Evolutionary conservation across 2,329 filamentous ascomycete species (phyloP).

Genomic region (Hymenoscyphus salicellus): DNA sequence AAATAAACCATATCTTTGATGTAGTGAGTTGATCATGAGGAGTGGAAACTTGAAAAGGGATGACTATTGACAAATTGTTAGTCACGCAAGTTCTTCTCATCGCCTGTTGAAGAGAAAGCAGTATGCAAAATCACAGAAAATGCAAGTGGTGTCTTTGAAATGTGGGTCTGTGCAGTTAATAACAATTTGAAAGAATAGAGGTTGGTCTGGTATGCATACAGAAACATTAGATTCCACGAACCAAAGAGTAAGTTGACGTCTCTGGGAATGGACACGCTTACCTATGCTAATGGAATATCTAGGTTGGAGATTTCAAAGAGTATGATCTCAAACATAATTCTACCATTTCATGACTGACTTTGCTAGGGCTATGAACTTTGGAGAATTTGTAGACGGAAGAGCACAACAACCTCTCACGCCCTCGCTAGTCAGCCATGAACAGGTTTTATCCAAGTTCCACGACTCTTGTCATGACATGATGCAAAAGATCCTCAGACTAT

Average conservation of each 20-base stretch:
- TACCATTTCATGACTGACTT: slow-evolving; percentile 7
- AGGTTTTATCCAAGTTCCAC: slow-evolving; percentile 64
- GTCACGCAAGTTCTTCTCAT: slow-evolving; percentile 71
- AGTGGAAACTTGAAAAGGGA: not conserved
- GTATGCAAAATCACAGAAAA: slow-evolving; percentile 69
- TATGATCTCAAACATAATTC: slow-evolving; percentile 39
- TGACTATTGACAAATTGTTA: slow-evolving; percentile 36
- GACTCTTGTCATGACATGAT: slow-evolving; percentile 70
- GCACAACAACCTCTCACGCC: slow-evolving; percentile 74
- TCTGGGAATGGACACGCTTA: not conserved
- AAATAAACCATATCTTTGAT: slow-evolving; percentile 69
- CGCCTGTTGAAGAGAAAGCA: slow-evolving; percentile 68
- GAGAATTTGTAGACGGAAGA: slow-evolving; percentile 64
- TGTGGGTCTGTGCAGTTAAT: slow-evolving; percentile 17
- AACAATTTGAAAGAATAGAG: slow-evolving; percentile 62
- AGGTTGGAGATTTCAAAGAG: slow-evolving; percentile 89
- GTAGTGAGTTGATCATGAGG: slow-evolving; percentile 50
- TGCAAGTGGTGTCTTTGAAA: slow-evolving; percentile 34
- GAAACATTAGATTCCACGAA: slow-evolving; percentile 84
- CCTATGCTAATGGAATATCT: not conserved
- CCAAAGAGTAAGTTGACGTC: slow-evolving; percentile 59
- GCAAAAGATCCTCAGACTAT: slow-evolving; percentile 67
- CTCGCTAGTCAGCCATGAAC: slow-evolving; percentile 57
- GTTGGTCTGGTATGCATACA: slow-evolving; percentile 83
- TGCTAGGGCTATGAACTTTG: slow-evolving; percentile 84